These are phyloP conservation scores for Xylaria hypoxylon DNA, from an alignment of 2,329 filamentous ascomycete species.

Conservation along the genomic window DNA sequence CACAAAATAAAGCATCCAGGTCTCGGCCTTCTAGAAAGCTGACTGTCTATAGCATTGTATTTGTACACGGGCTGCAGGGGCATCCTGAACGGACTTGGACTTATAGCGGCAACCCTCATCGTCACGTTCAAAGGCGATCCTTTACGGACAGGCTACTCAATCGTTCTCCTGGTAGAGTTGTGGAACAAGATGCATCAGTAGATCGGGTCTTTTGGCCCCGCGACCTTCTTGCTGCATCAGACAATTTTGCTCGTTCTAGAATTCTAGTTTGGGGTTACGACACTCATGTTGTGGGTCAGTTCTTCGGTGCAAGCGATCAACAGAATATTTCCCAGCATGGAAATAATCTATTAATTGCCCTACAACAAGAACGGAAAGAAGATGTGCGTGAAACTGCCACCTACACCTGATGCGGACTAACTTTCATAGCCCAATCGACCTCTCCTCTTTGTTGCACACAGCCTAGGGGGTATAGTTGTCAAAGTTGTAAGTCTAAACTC, in stretches of 20 bases:
- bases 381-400: background rate
- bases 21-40: background rate
- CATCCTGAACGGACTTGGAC: conserved; percentile 8
- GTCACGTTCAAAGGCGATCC: background rate
- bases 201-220: background rate
- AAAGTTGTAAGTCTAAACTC: background rate
- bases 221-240: background rate
- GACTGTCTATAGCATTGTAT: conserved; percentile 9
- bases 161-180: no score
- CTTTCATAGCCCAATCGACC: background rate
- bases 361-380: conserved; percentile 11
- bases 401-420: no score
- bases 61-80: conserved; percentile 9
- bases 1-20: no score
- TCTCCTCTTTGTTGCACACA: conserved; percentile 4
- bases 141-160: background rate
- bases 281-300: background rate
- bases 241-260: background rate
- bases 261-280: conserved; percentile 3
- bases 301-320: conserved; percentile 5
- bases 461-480: conserved; percentile 4
- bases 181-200: background rate
- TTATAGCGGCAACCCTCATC: background rate
- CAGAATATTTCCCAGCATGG: conserved; percentile 14
- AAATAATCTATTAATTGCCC: background rate